Conservation (phyloP, 495 filamentous ascomycete species). For the Astrothelium subdiscretum region DNA sequence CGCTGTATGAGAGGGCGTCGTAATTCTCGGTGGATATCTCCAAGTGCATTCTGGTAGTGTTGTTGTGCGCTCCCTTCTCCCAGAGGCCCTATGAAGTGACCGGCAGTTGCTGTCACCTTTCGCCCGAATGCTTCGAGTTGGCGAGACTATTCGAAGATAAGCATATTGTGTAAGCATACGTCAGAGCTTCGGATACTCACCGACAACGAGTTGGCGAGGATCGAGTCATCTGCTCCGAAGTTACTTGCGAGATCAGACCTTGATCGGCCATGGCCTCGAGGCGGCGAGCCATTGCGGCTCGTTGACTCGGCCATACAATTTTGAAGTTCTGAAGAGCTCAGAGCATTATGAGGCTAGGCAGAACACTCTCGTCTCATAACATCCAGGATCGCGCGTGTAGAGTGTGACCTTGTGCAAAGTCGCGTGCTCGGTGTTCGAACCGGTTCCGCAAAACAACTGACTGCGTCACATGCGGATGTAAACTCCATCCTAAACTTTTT, state of each 20-base stretch:
- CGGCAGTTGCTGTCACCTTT: slow-evolving; percentile 90
- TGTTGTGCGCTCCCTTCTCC: slow-evolving; percentile 47
- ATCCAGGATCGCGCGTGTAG: neutral
- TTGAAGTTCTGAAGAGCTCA: neutral
- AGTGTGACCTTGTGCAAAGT: neutral
- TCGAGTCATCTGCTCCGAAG: slow-evolving; percentile 5
- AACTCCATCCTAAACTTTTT: neutral
- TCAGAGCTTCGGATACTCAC: neutral
- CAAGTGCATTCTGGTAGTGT: slow-evolving; percentile 78
- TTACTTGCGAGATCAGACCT: neutral
- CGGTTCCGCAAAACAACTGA: neutral
- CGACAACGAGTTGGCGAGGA: neutral
- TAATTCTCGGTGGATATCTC: slow-evolving; percentile 77
- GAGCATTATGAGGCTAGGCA: neutral
- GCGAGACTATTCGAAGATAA: slow-evolving; percentile 48
- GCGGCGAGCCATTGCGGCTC: slow-evolving; percentile 17
- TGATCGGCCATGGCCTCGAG: slow-evolving; percentile 1
- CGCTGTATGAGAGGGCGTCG: slow-evolving; percentile 72
- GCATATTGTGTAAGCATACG: neutral
- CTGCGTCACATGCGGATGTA: neutral
- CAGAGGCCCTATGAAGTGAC: slow-evolving; percentile 67
- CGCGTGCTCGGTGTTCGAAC: neutral
- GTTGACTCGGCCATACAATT: slow-evolving; percentile 5
- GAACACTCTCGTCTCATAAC: neutral
- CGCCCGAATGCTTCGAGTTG: slow-evolving; percentile 86